Evolutionary conservation across 2,329 filamentous ascomycete species (phyloP), one percentile per base, ranked within the genome.

Genomic region (Nannizzia gypsea): DNA sequence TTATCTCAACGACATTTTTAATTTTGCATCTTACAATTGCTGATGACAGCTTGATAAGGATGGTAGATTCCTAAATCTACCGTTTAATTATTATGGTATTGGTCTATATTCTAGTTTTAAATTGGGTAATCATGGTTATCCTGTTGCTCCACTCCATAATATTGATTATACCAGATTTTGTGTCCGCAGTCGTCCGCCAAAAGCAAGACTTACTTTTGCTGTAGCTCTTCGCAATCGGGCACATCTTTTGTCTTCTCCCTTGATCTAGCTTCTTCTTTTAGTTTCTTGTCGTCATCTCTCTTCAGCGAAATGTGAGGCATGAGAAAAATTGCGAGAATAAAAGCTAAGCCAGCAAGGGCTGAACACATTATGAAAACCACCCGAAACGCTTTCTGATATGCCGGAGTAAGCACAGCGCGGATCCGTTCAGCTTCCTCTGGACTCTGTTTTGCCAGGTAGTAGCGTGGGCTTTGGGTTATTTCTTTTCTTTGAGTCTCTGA

Each of bases 291-390:
- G 58, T 62, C 61, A 2, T 36, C n/a, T 28, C 61, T 58, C 15
- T 62, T 58, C n/a, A 73, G 36, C 3, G 55, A 57, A 17, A 72
- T 63, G 59, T 76, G 73, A 11, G 74, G 73, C 67, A 76, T 74
- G 20, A 76, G 63, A 17, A 64, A 65, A 26, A 65, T 58, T 8
- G 72, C 68, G 28, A 76, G 50, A 11, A 70, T 57, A 36, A 72
- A 72, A 0, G 73, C 72, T 1, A 73, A 22, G 0, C 69, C 69
- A 1, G 74, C 69, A 31, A 77, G 62, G 2, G 66, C 65, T 0
- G 74, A 72, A 2, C 70, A 70, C 9, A 75, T 66, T 3, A 74
- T 62, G 60, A 77, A 77, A 3, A 77, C 71, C 28, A 72, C 71
- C 9, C 69, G 67, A 61, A 77, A 76, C 0, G 72, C 74, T 8